Evolutionary conservation across 2,329 filamentous ascomycete species (phyloP).

Genomic region (Venturia nashicola): DNA sequence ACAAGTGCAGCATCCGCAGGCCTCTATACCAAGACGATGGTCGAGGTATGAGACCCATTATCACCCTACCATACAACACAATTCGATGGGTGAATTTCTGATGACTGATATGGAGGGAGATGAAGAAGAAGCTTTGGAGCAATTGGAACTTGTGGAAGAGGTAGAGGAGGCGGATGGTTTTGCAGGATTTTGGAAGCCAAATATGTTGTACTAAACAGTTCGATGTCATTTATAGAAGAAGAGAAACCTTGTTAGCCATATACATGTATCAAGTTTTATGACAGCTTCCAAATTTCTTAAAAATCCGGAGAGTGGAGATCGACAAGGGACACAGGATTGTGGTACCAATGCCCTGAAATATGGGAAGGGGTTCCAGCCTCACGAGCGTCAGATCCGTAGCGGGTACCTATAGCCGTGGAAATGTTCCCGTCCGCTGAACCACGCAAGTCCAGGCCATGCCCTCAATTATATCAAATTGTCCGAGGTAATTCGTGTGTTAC

Average conservation of each 20-base stretch:
- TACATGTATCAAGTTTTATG: not conserved
- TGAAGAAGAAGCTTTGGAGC: not conserved
- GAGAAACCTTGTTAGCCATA: not conserved
- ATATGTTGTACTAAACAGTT: conserved; percentile 8
- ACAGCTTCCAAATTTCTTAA: too few relatives aligned
- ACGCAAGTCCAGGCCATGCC: not conserved
- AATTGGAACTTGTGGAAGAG: not conserved
- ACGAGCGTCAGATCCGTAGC: not conserved
- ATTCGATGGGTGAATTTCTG: not conserved
- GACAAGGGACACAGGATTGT: not conserved
- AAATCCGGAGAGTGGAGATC: not conserved
- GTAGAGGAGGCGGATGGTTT: not conserved
- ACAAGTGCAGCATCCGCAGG: not conserved
- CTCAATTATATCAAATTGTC: not conserved
- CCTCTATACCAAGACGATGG: not conserved
- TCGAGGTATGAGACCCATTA: not conserved
- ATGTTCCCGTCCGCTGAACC: not conserved
- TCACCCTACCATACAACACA: not conserved
- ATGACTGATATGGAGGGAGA: not conserved
- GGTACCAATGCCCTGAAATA: too few relatives aligned
- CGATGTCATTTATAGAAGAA: not conserved
- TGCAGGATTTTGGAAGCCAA: conserved; percentile 10
- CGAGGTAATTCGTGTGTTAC: not conserved
- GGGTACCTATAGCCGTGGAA: not conserved
- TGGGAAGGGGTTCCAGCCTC: not conserved